Evolutionary conservation across 768 basidiomycete genomes (phyloP).

Genomic region (Thelephora aurantiotincta): DNA sequence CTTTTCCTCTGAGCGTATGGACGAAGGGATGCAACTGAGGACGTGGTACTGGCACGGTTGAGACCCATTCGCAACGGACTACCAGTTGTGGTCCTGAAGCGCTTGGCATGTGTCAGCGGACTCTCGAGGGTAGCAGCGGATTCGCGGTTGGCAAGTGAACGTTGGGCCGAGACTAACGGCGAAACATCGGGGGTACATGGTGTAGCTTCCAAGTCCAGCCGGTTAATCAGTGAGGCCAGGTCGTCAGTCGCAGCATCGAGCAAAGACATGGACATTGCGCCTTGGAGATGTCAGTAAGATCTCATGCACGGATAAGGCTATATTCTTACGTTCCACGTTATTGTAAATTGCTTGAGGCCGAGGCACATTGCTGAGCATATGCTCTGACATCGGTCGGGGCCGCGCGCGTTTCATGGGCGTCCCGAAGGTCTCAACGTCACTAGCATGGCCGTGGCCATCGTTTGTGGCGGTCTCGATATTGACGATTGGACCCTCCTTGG

Average conservation of each 20-base stretch:
- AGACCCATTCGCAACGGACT: constrained; percentile 23
- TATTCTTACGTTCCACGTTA: constrained; percentile 35
- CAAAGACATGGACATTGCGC: constrained; percentile 51
- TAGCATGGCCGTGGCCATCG: constrained; percentile 27
- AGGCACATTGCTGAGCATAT: constrained; percentile 28
- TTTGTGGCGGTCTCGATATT: constrained; percentile 38
- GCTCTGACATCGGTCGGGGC: constrained; percentile 50
- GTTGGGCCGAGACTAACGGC: constrained; percentile 14
- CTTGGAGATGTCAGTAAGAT: constrained; percentile 16
- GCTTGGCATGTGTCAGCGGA: constrained; percentile 10
- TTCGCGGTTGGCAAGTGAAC: constrained; percentile 6
- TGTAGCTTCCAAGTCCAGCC: constrained; percentile 72
- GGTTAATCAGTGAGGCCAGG: constrained; percentile 61
- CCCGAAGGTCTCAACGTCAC: constrained; percentile 9
- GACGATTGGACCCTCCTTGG: constrained; percentile 16
- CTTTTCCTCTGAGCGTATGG: constrained; percentile 28
- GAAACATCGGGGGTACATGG: constrained; percentile 35
- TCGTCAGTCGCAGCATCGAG: constrained; percentile 75
- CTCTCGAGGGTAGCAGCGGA: constrained; percentile 15
- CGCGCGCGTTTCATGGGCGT: constrained; percentile 30
- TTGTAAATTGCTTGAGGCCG: constrained; percentile 36
- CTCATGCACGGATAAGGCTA: neutral
- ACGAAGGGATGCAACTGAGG: constrained; percentile 29
- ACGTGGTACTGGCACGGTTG: constrained; percentile 23
- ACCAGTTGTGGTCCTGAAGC: constrained; percentile 6